Evolutionary conservation across 192 early-diverging fungal genomes (phyloP).

Genomic region (Spizellomyces punctatus): DNA sequence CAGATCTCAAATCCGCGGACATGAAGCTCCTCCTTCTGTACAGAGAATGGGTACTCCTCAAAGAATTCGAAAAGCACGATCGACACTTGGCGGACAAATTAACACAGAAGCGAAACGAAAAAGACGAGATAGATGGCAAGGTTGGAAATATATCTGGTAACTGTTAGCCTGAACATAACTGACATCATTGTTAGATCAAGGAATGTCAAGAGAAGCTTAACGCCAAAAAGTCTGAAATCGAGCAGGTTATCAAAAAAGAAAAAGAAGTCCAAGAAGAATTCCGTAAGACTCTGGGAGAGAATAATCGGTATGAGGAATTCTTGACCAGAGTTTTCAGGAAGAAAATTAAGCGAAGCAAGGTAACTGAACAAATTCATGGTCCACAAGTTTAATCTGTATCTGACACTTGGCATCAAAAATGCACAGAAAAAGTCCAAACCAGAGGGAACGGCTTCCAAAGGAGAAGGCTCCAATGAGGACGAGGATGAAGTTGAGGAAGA

Average conservation of each 20-base stretch:
- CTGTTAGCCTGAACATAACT: not conserved
- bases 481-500: constrained; percentile 46
- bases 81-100: constrained; percentile 58
- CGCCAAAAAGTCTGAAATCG: constrained; percentile 60
- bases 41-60: constrained; percentile 63
- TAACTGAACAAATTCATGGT: constrained; percentile 7
- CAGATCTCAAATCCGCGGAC: constrained; percentile 63
- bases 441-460: constrained; percentile 15
- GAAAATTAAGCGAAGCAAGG: constrained; percentile 63
- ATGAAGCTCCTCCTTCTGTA: constrained; percentile 64
- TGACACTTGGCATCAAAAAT: not conserved
- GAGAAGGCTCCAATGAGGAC: constrained; percentile 40
- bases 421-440: constrained; percentile 50
- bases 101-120: constrained; percentile 48
- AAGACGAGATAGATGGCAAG: constrained; percentile 58
- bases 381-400: constrained; percentile 2
- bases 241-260: constrained; percentile 50
- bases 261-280: constrained; percentile 61
- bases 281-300: constrained; percentile 47
- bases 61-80: constrained; percentile 71
- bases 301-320: constrained; percentile 65
- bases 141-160: constrained; percentile 10
- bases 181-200: constrained; percentile 42
- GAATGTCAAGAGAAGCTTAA: constrained; percentile 67
- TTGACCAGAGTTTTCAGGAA: constrained; percentile 62